Base-by-base conservation (phyloP, 495 filamentous ascomycete species). In the Hamigera avellanea region DNA sequence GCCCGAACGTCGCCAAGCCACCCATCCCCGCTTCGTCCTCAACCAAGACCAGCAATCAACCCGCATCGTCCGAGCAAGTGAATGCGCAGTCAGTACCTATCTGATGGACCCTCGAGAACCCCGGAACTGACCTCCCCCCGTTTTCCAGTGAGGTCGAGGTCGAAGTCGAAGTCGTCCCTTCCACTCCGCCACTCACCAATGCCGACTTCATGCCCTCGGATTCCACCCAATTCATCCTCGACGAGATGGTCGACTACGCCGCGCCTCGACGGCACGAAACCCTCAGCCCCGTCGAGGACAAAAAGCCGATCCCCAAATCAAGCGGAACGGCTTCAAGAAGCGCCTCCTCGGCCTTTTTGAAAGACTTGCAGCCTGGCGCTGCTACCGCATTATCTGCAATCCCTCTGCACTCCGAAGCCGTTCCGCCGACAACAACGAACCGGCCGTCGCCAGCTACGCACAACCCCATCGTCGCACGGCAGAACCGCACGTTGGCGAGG, bases 81-180 rank as follows among this genome's bases (percentile, higher is more conserved):
- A 32, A 49, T 9, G 38, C 42, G 28, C 46, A 57, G 59, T 62
- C 35, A 62, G 61, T 63, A 59, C 33, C 48, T 53, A 36, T 45
- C 36, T 16, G 30, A 39, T 3, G 8, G 12, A 29, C 8, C 23
- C 23, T 28, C 29, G 6, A 36, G 16, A 46, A 26, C 1, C 32
- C 14, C 19, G 26, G 13, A 21, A 59, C 42, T 19, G 25, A 45
- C 34, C 19, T 6, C 33, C n/a, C n/a, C n/a, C n/a, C n/a, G n/a
- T n/a, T n/a, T n/a, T 19, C 19, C 2, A 42, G 56, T 33, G 31
- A 33, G 27, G n/a, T 13, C 6, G 45, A 26, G 8, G 17, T 25
- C 14, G 18, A 33, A 35, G 19, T 25, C 14, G 18, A 33, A 35
- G 19, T 7, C 1, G 21, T 10, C 19, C 32, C 30, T 39, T 19